Conservation (phyloP, 2,329 filamentous ascomycete species). For the Aspergillus neotritici region DNA sequence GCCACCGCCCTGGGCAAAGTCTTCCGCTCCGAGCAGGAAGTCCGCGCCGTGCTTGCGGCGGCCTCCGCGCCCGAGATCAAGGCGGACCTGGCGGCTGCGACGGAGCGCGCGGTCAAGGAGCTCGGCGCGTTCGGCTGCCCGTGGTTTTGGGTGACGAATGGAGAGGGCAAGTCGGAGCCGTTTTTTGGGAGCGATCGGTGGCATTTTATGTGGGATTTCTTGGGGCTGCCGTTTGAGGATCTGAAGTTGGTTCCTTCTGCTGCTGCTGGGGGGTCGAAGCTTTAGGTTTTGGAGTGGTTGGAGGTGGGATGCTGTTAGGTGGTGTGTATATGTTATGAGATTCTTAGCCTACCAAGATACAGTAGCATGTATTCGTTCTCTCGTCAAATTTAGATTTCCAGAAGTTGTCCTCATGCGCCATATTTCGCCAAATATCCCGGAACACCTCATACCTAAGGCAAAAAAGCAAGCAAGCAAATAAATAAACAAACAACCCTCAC, state of each 20-base stretch:
- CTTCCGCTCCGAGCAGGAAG: conserved; percentile 41
- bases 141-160: conserved; percentile 61
- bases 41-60: conserved; percentile 51
- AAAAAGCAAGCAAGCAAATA: too few species aligned
- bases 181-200: conserved; percentile 73
- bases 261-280: background rate
- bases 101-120: conserved; percentile 53
- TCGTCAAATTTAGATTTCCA: background rate
- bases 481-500: too few species aligned
- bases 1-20: conserved; percentile 22
- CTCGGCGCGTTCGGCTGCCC: conserved; percentile 70
- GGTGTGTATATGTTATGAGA: background rate
- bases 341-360: too few species aligned
- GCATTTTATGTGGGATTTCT: conserved; percentile 59
- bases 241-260: conserved; percentile 16
- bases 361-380: too few species aligned
- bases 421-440: too few species aligned
- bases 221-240: conserved; percentile 48
- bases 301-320: background rate
- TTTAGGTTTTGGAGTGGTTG: conserved; percentile 2
- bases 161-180: conserved; percentile 54
- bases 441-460: too few species aligned
- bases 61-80: conserved; percentile 48
- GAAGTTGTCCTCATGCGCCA: too few species aligned
- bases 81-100: conserved; percentile 52